Base-by-base conservation (phyloP, 2,329 filamentous ascomycete genomes). In the Cladosporium velox region DNA sequence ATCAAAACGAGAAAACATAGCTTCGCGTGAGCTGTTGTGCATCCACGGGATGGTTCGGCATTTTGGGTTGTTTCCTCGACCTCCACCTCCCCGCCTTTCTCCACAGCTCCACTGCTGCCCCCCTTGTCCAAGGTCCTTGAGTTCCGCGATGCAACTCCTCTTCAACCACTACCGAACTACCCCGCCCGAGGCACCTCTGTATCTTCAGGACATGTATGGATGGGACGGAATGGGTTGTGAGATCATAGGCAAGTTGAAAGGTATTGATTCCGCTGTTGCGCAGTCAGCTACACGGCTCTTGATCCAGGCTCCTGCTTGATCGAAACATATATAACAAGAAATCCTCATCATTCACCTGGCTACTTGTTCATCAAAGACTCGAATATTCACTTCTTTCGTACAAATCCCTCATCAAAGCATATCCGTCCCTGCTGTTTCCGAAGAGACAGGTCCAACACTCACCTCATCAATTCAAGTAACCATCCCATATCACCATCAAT, bases 21-120 rank as follows among this genome's bases (percentile, higher is more conserved):
- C 7, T 4, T 47, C 1, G n/a, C 1, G n/a, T 24, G 3, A n/a
- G 7, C 6, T 44, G 8, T 32, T 8, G 8, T 7, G 34, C n/a
- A n/a, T 47, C 5, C n/a, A 21, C 41, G 10, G 2, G n/a, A 47
- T 12, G 7, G 10, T 4, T 47, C 41, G 41, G 41, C 41, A 47
- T 24, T 11, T 4, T 12, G 15, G 41, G 41, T 47, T 47, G 41
- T 47, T 47, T 24, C 4, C 7, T 44, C 7, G 6, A 44, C 41
- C 41, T 44, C 41, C 41, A 44, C 41, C 41, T 47, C 41, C 41
- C 41, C 41, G 41, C 41, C 41, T 47, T 47, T 21, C 41, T 47
- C 41, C 41, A 47, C 41, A 47, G n/a, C n/a, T 88, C 38, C 18
- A 44, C 38, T 47, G 41, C n/a, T 21, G 41, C 6, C n/a, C 41